Conservation (phyloP, 148 eudicot genomes). For the Limonium bicolor region DNA sequence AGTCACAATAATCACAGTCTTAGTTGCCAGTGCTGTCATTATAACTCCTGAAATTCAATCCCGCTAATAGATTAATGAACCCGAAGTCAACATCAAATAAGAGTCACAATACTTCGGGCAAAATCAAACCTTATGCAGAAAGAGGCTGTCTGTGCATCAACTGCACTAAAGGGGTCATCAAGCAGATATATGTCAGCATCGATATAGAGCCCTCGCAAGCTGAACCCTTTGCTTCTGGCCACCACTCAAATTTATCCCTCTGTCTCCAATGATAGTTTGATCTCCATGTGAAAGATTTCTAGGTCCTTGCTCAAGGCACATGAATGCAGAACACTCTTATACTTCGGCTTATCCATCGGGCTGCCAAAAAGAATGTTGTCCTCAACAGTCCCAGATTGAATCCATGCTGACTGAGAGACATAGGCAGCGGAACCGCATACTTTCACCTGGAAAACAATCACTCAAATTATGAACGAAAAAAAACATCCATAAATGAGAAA, state of each 20-base stretch:
- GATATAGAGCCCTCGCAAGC: slow-evolving; percentile 94
- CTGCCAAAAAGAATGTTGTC: slow-evolving; percentile 89
- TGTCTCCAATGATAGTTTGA: slow-evolving; percentile 92
- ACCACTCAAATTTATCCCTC: slow-evolving; percentile 97
- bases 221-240: slow-evolving; percentile 99
- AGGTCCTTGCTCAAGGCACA: slow-evolving; percentile 84
- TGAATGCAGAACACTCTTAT: slow-evolving; percentile 59
- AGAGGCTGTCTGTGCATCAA: slow-evolving; percentile 91
- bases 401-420: slow-evolving; percentile 99
- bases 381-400: slow-evolving; percentile 88
- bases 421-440: slow-evolving; percentile 88
- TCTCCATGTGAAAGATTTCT: slow-evolving; percentile 82
- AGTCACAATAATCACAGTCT: slow-evolving; percentile 80
- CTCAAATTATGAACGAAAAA: slow-evolving; percentile 5
- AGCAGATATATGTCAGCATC: slow-evolving; percentile 96
- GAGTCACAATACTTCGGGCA: background rate
- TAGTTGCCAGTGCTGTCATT: slow-evolving; percentile 53
- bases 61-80: slow-evolving; percentile 11
- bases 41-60: slow-evolving; percentile 59
- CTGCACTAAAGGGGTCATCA: slow-evolving; percentile 98
- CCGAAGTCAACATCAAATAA: background rate
- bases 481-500: slow-evolving; percentile 1
- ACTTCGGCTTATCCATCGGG: slow-evolving; percentile 78
- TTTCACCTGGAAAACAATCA: slow-evolving; percentile 39
- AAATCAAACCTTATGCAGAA: slow-evolving; percentile 59